These are phyloP conservation scores for Pseudoperonospora humuli DNA, from an alignment of 352 stramenopile species.

Conservation along the genomic window DNA sequence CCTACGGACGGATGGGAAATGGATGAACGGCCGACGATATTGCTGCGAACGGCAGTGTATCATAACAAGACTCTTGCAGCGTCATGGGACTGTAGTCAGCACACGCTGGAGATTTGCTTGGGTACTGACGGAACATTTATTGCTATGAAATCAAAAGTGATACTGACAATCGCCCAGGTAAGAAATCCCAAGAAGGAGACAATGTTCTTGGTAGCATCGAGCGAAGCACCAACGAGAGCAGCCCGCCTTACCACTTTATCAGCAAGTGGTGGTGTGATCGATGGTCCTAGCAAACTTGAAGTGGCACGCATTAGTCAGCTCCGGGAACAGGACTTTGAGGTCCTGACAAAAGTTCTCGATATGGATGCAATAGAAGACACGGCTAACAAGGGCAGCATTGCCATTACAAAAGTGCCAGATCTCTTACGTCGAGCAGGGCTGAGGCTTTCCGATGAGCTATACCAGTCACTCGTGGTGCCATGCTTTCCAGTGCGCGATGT, in stretches of 20 bases:
- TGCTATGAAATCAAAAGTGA: conserved; percentile 26
- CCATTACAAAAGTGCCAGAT: conserved; percentile 25
- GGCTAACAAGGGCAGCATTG: conserved; percentile 2
- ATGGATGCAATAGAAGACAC: conserved; percentile 11
- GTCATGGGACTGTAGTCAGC: conserved; percentile 38
- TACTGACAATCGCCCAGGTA: conserved; percentile 37
- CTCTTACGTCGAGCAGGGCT: conserved; percentile 31
- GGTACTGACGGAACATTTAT: conserved; percentile 16
- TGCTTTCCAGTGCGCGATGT: conserved; percentile 17
- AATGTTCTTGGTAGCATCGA: conserved; percentile 8
- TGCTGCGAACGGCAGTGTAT: too few species aligned
- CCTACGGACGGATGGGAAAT: too few species aligned
- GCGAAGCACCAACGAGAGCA: conserved; percentile 1
- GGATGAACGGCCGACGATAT: too few species aligned
- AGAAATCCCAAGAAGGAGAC: conserved; percentile 63
- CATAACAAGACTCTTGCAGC: conserved; percentile 24
- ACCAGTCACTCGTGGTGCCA: conserved; percentile 29
- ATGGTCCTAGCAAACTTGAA: conserved; percentile 47
- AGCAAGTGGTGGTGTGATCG: conserved; percentile 41
- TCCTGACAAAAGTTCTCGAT: conserved; percentile 32
- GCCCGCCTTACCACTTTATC: conserved; percentile 49
- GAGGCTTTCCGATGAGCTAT: conserved; percentile 29
- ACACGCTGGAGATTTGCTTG: conserved; percentile 47
- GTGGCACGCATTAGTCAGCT: conserved; percentile 63
- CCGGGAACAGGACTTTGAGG: conserved; percentile 42